Evolutionary conservation across 2,329 filamentous ascomycete genomes (phyloP), one percentile per base, ranked within the genome.

Genomic region (Aspergillus amoenus): DNA sequence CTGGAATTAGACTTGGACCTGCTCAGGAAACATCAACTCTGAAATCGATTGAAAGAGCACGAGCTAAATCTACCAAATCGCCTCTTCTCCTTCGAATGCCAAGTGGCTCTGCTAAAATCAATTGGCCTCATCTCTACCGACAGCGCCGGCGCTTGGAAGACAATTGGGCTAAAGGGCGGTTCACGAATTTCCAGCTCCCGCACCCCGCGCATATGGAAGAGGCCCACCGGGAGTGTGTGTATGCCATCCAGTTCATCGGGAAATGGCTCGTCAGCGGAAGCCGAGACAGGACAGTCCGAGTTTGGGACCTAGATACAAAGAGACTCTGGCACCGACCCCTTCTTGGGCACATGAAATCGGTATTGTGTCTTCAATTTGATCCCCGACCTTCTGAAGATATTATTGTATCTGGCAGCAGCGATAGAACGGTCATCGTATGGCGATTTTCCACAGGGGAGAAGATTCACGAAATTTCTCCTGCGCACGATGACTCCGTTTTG

Each of bases 301-400:
- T 97, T 49, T 99, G 94, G 94, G 86, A 96, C 71, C 79, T 97
- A 62, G 84, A 90, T 44, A 95, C 89, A 0, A 87, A 88, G 57
- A 85, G 93, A 37, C 79, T 97, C n/a, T 79, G 88, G 17, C 81
- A 88, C 34, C 80, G 82, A n/a, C 91, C 92, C 1, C 78, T 99
- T 8, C 70, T 77, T 5, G 93, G 90, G 3, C 94, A 99, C 70
- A 78, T 75, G 11, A 93, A 91, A 13, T 97, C 93, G 1, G 94
- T 99, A 1, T 78, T 99, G 11, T 99, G 94, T 69, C 81, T 99
- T 27, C 94, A 99, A 68, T 99, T 97, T 69, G 94, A 99, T 69
- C 88, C 93, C 3, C 86, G 88, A 51, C 89, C 91, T 0, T 85
- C 89, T 13, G 90, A 97, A 70, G 93, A 97, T 67, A 78, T 99